Percentiles rank a stretch among this genome's conserved stretches.
These are phyloP conservation scores for Veloporphyrellus conicus DNA, from an alignment of 1,284 basidiomycete species.

Conservation along the genomic window DNA sequence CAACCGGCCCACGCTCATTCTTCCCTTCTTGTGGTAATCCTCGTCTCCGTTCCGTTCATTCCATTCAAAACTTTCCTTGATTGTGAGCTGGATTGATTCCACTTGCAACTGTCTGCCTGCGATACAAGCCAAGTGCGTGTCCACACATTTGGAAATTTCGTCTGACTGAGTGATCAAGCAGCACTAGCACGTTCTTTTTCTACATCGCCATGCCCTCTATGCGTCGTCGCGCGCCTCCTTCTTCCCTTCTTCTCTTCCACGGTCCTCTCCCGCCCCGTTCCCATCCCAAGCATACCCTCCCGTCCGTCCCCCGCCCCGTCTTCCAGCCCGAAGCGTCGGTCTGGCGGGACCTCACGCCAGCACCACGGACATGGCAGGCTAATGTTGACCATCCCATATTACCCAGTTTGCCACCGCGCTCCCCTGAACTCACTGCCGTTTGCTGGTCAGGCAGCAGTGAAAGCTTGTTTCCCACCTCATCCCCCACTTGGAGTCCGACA, in stretches of 20 bases:
- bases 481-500: constrained; percentile 17
- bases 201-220: constrained; percentile 29
- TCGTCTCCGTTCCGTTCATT: neutral
- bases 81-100: constrained; percentile 15
- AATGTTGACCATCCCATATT: constrained; percentile 4
- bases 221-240: constrained; percentile 59
- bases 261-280: constrained; percentile 56
- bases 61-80: too few species aligned
- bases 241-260: constrained; percentile 50
- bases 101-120: neutral
- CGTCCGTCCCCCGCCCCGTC: constrained; percentile 50
- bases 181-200: neutral
- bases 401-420: constrained; percentile 18
- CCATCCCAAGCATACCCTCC: constrained; percentile 53
- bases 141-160: too few species aligned
- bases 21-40: neutral
- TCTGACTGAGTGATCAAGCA: neutral
- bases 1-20: neutral
- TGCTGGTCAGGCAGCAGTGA: constrained; percentile 20
- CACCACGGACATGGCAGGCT: constrained; percentile 15
- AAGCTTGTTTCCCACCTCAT: constrained; percentile 13
- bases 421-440: constrained; percentile 10
- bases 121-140: constrained; percentile 6
- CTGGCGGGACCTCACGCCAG: constrained; percentile 27
- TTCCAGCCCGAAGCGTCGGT: constrained; percentile 38